Conservation (phyloP, 2,329 filamentous ascomycete genomes). For the Sphaerulina musiva region DNA sequence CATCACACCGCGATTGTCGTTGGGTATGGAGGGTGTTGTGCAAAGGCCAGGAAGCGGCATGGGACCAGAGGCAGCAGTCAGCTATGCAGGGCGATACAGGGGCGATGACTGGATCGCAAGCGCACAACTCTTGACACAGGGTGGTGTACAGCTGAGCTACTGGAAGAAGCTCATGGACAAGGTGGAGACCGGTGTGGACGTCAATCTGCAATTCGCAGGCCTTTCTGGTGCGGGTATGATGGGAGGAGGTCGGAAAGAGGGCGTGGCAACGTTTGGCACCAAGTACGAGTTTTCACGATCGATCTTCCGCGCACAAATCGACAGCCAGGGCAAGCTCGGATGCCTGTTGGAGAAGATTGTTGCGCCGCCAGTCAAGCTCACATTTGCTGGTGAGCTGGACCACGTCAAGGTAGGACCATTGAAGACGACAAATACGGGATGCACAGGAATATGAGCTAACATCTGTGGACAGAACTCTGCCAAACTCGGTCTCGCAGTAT, state of each 20-base stretch:
- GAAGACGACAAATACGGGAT: too few relatives aligned
- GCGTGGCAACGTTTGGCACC: slow-evolving; percentile 81
- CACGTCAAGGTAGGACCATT: slow-evolving; percentile 72
- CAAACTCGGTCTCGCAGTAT: slow-evolving; percentile 90
- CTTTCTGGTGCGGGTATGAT: slow-evolving; percentile 60
- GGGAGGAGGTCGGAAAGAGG: slow-evolving; percentile 70
- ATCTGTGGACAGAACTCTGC: slow-evolving; percentile 67
- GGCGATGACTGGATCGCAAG: slow-evolving; percentile 86
- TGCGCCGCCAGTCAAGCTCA: slow-evolving; percentile 83
- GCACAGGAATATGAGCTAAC: neutral
- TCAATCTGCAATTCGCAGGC: slow-evolving; percentile 74
- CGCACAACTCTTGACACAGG: slow-evolving; percentile 81
- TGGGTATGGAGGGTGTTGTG: slow-evolving; percentile 91
- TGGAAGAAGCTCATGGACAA: slow-evolving; percentile 90
- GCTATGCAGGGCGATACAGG: slow-evolving; percentile 89
- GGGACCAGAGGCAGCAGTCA: slow-evolving; percentile 83
- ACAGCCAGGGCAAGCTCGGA: slow-evolving; percentile 88
- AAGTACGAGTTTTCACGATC: slow-evolving; percentile 98
- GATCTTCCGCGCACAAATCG: slow-evolving; percentile 90
- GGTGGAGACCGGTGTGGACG: slow-evolving; percentile 91
- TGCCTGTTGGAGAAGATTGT: slow-evolving; percentile 94
- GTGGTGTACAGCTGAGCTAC: slow-evolving; percentile 83
- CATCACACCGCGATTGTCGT: slow-evolving; percentile 74
- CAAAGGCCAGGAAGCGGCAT: slow-evolving; percentile 77
- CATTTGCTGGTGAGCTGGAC: slow-evolving; percentile 93